phyloP scores from a whole-genome alignment of 345 rosid genomes.

The Luvunga scandens region DNA sequence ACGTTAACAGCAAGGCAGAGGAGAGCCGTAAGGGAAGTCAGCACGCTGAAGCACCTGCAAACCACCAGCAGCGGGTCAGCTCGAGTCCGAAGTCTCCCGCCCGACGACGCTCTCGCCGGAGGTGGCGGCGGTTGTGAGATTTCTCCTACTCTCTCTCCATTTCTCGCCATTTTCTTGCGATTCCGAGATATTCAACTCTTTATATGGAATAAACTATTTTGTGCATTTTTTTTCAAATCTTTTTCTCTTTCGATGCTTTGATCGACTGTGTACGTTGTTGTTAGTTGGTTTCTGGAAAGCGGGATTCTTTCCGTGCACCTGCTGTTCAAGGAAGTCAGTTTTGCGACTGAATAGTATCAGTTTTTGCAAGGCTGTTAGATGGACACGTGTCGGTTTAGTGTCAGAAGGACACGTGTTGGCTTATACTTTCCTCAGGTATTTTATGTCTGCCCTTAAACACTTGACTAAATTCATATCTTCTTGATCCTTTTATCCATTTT shows the following conservation, averaged over 20 bases:
- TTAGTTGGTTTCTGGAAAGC: slow-evolving; percentile 2
- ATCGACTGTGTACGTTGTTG: neutral
- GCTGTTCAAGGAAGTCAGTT: slow-evolving; percentile 22
- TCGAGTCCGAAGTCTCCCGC: slow-evolving; percentile 26
- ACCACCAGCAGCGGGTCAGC: slow-evolving; percentile 67
- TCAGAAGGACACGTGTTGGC: neutral
- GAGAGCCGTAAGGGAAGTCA: slow-evolving; percentile 63
- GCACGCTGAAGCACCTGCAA: slow-evolving; percentile 72
- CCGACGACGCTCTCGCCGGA: slow-evolving; percentile 6
- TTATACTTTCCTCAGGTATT: neutral
- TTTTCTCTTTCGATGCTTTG: neutral
- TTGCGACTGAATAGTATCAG: neutral
- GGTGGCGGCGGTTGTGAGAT: neutral
- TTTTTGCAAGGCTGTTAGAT: neutral
- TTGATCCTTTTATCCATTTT: neutral
- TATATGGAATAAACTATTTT: no score
- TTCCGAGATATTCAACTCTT: neutral
- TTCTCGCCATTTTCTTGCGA: slow-evolving; percentile 21
- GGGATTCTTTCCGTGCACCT: slow-evolving; percentile 37
- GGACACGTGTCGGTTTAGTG: no score
- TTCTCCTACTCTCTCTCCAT: slow-evolving; percentile 19
- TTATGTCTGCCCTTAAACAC: neutral
- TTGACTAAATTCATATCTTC: neutral
- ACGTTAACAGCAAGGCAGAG: slow-evolving; percentile 82
- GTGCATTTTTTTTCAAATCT: no score